Conservation (phyloP, 73 alveolate genomes). For the Paramecium primaurelia region DNA sequence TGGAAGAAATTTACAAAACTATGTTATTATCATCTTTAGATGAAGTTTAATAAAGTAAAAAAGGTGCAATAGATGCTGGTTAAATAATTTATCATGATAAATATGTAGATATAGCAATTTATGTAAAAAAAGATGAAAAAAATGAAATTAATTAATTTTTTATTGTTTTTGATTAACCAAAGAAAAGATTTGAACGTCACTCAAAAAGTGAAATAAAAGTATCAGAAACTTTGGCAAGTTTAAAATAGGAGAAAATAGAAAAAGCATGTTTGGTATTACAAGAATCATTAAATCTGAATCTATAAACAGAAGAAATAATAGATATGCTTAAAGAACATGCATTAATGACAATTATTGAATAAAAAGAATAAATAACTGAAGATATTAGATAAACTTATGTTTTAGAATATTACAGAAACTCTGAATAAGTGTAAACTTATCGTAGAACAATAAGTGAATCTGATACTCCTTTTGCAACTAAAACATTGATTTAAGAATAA, state of each 20-base stretch:
- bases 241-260: constrained; percentile 33
- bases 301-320: neutral
- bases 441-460: neutral
- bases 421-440: neutral
- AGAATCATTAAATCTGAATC: neutral
- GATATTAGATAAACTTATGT: constrained; percentile 6
- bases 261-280: neutral
- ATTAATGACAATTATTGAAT: neutral
- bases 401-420: neutral
- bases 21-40: neutral
- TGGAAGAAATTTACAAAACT: neutral
- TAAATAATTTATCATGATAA: neutral
- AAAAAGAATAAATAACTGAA: constrained; percentile 8
- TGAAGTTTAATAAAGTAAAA: neutral
- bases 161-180: constrained; percentile 26
- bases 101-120: neutral
- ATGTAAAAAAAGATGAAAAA: constrained; percentile 23
- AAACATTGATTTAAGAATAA: neutral
- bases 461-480: constrained; percentile 31
- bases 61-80: constrained; percentile 10
- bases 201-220: neutral
- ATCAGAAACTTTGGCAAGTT: neutral
- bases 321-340: constrained; percentile 17
- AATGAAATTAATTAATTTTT: neutral
- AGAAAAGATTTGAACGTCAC: neutral